Base-by-base conservation (phyloP, 2,329 filamentous ascomycete species). In the Cercospora sp. region DNA sequence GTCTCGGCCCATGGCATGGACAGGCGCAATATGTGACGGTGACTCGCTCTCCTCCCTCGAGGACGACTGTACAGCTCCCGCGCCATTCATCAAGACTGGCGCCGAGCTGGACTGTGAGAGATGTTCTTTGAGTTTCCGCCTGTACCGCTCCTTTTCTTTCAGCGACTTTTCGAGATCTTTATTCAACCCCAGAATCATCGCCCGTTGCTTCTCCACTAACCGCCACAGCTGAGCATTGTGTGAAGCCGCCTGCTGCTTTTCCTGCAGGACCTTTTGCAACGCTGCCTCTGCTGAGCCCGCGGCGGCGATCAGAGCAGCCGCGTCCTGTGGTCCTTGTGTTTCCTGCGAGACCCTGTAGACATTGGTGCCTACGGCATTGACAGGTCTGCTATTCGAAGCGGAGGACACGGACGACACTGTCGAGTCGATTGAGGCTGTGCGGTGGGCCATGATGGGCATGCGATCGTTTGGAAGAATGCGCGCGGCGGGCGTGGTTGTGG, bases 201-300 rank as follows among this genome's bases (percentile, higher is more conserved):
- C 89, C 70, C 94, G 87, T 80, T 99, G 95, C 82, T 99, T 98
- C 79, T 98, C 94, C 60, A 99, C 93, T 58, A 99, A 82, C 61
- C 93, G 90, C 95, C 95, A 99, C 75, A 99, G 82, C 78, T 99
- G 94, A 18, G 90, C 85, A 78, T 98, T 98, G 77, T 98, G 95
- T 73, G 92, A 90, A 5, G 92, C 88, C 64, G 93, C 91, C 60
- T 92, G 91, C 71, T 94, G 89, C 79, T 97, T 98, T 78, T 99
- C 95, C 78, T 92, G 96, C 71, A 97, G 82, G 60, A 99, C 83
- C 75, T 95, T 92, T 73, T 93, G 88, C 68, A 99, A 92, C 5
- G 96, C 91, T 5, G 91, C 92, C 78, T 99, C 94, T 16, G 94
- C 86, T 63, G 93, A 97, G 61, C 94, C 95, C 28, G 94, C 94